Percentiles rank a stretch among this genome's conserved stretches.
Evolutionary conservation across 768 basidiomycete species (phyloP).

Genomic region (Mycena alexandri): DNA sequence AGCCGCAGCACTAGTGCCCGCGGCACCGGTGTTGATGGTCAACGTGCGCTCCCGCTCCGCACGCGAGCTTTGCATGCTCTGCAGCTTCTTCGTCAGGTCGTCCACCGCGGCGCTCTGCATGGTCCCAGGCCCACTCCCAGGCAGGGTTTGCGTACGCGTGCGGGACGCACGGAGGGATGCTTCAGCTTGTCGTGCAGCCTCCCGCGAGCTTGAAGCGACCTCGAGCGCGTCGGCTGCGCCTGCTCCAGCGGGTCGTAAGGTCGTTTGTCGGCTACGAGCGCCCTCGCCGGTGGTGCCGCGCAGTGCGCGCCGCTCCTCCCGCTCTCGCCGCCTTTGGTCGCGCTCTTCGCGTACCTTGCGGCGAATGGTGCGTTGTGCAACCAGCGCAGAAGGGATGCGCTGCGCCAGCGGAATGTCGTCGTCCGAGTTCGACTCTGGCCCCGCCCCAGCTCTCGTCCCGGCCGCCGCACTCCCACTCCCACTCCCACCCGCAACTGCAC

Average conservation of each 20-base stretch:
- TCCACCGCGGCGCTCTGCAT: constrained; percentile 62
- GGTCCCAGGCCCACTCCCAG: constrained; percentile 46
- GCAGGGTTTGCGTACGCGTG: constrained; percentile 56
- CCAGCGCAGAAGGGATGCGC: constrained; percentile 85
- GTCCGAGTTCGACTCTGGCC: constrained; percentile 46
- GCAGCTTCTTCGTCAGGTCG: constrained; percentile 70
- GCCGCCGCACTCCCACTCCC: background rate
- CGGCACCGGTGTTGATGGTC: constrained; percentile 40
- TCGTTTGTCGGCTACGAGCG: constrained; percentile 45
- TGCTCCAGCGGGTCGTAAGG: constrained; percentile 55
- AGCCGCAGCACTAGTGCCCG: constrained; percentile 31
- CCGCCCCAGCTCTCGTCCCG: background rate
- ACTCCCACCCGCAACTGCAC: background rate
- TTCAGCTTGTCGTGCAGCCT: constrained; percentile 36
- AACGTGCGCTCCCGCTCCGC: constrained; percentile 66
- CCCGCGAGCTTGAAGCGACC: constrained; percentile 31
- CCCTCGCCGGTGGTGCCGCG: constrained; percentile 17
- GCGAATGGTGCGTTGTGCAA: constrained; percentile 85
- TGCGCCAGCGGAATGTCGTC: constrained; percentile 90
- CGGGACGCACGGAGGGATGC: constrained; percentile 29
- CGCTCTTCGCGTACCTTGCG: constrained; percentile 78
- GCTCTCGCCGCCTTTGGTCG: constrained; percentile 66
- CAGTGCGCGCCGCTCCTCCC: constrained; percentile 48
- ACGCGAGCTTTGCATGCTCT: constrained; percentile 58
- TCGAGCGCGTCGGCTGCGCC: constrained; percentile 43